Conservation (phyloP, 495 filamentous ascomycete genomes). For the Cenococcum geophilum region DNA sequence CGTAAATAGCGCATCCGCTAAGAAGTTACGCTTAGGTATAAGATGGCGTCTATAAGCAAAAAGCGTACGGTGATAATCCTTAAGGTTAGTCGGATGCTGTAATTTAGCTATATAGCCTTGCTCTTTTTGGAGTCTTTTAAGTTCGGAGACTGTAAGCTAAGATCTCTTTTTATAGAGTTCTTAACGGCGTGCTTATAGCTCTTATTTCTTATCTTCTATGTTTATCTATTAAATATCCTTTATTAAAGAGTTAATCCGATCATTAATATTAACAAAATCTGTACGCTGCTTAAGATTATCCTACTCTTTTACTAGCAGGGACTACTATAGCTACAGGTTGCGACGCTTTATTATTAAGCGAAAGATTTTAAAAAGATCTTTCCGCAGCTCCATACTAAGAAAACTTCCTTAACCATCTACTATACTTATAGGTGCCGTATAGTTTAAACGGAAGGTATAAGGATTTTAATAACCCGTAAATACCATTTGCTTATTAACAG, state of each 20-base stretch:
- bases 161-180: conserved; percentile 12
- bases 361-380: too few relatives aligned
- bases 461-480: not conserved
- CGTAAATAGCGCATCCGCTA: not conserved
- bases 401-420: too few relatives aligned
- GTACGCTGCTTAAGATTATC: too few relatives aligned
- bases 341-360: too few relatives aligned
- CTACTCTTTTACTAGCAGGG: too few relatives aligned
- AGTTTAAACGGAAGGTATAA: not conserved
- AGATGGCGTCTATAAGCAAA: not conserved
- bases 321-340: too few relatives aligned
- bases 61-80: not conserved
- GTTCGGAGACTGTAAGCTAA: not conserved
- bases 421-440: not conserved
- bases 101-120: not conserved
- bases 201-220: too few relatives aligned
- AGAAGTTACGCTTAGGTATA: not conserved
- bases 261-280: too few relatives aligned
- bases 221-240: too few relatives aligned
- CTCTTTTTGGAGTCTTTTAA: conserved; percentile 2
- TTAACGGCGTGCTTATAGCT: not conserved
- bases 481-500: not conserved
- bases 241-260: too few relatives aligned
- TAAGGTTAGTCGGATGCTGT: not conserved
- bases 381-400: too few relatives aligned